Conservation (phyloP, 2,329 filamentous ascomycete species). For the Rutstroemia sp. region DNA sequence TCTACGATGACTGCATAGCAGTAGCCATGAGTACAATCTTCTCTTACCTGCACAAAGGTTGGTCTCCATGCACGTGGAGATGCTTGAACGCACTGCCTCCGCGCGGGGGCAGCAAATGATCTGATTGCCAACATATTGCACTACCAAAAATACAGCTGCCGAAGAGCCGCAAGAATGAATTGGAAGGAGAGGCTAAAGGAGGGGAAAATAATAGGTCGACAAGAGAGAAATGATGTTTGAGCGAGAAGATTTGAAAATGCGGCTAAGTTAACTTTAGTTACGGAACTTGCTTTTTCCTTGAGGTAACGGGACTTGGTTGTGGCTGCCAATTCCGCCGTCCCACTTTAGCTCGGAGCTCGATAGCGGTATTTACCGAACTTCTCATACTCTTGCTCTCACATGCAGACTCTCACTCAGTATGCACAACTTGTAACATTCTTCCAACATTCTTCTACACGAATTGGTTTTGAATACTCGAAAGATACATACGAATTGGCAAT, state of each 20-base stretch:
- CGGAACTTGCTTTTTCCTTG: constrained; percentile 13
- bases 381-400: too few species aligned
- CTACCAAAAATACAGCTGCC: background rate
- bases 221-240: constrained; percentile 6
- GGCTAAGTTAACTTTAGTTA: constrained; percentile 4
- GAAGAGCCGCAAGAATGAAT: background rate
- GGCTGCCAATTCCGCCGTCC: constrained; percentile 1
- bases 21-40: background rate
- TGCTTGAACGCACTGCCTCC: constrained; percentile 70
- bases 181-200: background rate
- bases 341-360: constrained; percentile 8
- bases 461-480: background rate
- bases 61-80: constrained; percentile 48
- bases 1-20: constrained; percentile 10
- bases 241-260: constrained; percentile 11
- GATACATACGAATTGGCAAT: background rate
- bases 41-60: constrained; percentile 49
- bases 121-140: constrained; percentile 76
- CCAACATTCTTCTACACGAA: background rate
- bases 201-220: constrained; percentile 11
- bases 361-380: constrained; percentile 1
- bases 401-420: too few species aligned
- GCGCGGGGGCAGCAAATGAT: constrained; percentile 66
- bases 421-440: background rate
- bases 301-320: constrained; percentile 7